Conservation (phyloP, 78 protist genomes). For the Goniomonas avonlea region DNA sequence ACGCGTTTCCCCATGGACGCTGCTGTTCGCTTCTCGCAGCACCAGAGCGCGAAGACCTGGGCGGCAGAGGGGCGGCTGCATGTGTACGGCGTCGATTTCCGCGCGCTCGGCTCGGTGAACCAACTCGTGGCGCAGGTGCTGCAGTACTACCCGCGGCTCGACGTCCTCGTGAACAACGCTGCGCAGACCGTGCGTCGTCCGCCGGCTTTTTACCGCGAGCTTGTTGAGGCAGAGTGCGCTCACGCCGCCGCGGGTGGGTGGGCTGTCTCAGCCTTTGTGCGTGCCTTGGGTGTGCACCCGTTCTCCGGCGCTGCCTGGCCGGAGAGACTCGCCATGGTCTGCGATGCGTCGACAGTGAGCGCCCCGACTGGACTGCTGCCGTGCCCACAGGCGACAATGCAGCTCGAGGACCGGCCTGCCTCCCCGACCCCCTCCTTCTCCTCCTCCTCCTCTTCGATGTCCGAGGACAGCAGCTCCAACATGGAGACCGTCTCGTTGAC, state of each 20-base stretch:
- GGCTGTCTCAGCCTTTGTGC: no score
- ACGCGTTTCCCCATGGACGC: constrained; percentile 63
- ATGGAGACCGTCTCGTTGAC: no score
- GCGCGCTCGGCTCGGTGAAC: background rate
- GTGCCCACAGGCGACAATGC: no score
- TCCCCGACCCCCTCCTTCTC: no score
- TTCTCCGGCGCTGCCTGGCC: background rate
- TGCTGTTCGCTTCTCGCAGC: constrained; percentile 13
- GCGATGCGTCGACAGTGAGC: no score
- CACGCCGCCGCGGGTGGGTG: no score
- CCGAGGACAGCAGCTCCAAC: no score
- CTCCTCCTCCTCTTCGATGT: no score
- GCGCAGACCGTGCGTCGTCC: constrained; percentile 61
- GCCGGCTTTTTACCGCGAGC: constrained; percentile 30
- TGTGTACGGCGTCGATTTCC: background rate
- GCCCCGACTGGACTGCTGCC: no score
- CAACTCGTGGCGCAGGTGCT: background rate
- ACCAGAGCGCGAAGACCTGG: background rate
- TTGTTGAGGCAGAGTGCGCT: constrained; percentile 35
- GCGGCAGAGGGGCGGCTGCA: background rate
- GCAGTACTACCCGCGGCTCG: background rate
- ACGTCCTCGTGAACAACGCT: constrained; percentile 66
- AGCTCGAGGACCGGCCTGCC: no score
- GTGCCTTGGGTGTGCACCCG: no score
- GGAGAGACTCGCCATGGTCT: background rate